phyloP scores from a whole-genome alignment of 129 eudicot species.

The Lactuca saligna region DNA sequence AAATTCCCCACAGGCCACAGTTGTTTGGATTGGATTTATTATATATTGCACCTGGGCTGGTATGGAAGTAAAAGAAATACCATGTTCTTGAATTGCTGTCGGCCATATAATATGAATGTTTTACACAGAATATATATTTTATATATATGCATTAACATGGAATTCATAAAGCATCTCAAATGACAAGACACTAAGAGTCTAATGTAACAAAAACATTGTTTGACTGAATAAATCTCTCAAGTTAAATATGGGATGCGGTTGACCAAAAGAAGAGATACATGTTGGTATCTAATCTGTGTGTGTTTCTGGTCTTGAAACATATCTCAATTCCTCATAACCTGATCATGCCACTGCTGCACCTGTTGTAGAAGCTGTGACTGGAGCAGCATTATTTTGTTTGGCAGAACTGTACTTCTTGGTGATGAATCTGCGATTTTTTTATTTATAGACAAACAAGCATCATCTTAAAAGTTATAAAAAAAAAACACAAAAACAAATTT shows the following conservation, averaged over 20 bases:
- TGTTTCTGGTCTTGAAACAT: slow-evolving; percentile 3
- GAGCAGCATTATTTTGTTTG: slow-evolving; percentile 59
- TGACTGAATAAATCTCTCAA: not conserved
- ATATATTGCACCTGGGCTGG: too few relatives aligned
- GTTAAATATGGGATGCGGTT: not conserved
- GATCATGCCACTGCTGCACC: slow-evolving; percentile 63
- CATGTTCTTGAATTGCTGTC: too few relatives aligned
- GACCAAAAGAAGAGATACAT: not conserved
- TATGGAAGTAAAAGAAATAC: too few relatives aligned
- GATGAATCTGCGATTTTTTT: slow-evolving; percentile 48
- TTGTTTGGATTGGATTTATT: too few relatives aligned
- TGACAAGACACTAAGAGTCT: slow-evolving; percentile 5
- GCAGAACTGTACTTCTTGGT: slow-evolving; percentile 85
- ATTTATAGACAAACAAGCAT: not conserved
- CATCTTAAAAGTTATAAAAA: too few relatives aligned
- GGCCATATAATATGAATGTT: slow-evolving; percentile 2
- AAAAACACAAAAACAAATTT: not conserved
- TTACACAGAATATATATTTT: slow-evolving; percentile 2
- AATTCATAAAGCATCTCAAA: slow-evolving; percentile 18
- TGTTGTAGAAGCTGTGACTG: slow-evolving; percentile 78
- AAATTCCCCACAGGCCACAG: too few relatives aligned
- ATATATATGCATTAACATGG: not conserved
- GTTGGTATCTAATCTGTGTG: not conserved
- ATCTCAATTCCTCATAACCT: not conserved
- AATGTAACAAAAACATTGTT: slow-evolving; percentile 8